Base-by-base conservation (phyloP, 2,329 filamentous ascomycete genomes). In the Hypomyces perniciosus region DNA sequence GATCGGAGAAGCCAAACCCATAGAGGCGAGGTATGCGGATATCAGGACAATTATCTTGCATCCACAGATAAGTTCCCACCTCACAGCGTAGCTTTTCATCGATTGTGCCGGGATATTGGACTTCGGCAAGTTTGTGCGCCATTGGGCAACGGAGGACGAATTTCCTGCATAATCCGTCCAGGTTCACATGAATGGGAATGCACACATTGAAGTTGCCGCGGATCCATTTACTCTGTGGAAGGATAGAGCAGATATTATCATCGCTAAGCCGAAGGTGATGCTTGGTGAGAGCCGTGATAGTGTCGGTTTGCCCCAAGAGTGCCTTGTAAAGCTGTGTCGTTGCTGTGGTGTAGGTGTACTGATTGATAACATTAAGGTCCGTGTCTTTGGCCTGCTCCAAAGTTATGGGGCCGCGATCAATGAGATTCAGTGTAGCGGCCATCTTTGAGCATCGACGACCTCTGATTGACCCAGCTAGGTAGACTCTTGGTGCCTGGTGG, bases 21-120 rank as follows among this genome's bases (percentile, higher is more conserved):
- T 40, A 56, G 4, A 60, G 57, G 2, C 55, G 53, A 46, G 67
- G 67, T 28, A 68, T 66, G 9, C 65, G 66, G 28, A 74, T 57
- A 37, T 57, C 47, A 7, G 66, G 65, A 51, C 66, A 72, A 43
- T 72, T 56, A 12, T 68, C 57, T 35, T 66, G 56, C 4, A 73
- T 58, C 67, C 66, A 72, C 26, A 65, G 59, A 54, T 68, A 73
- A 2, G 68, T 68, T 2, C 63, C 70, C 9, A 63, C 68, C 58
- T 73, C 70, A 51, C 59, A 59, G 13, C 62, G 54, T 2, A 73
- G 28, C 61, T 74, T 73, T 57, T 74, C 70, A 39, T 74, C 67
- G 9, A 62, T 61, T 44, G 66, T 72, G 4, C 68, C 71, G 8
- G 56, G 54, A 20, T 66, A 46, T 29, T n/a, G 12, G 3, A 47